Base-by-base conservation (phyloP, 2,329 filamentous ascomycete genomes). In the Lasiodiplodia theobromae region DNA sequence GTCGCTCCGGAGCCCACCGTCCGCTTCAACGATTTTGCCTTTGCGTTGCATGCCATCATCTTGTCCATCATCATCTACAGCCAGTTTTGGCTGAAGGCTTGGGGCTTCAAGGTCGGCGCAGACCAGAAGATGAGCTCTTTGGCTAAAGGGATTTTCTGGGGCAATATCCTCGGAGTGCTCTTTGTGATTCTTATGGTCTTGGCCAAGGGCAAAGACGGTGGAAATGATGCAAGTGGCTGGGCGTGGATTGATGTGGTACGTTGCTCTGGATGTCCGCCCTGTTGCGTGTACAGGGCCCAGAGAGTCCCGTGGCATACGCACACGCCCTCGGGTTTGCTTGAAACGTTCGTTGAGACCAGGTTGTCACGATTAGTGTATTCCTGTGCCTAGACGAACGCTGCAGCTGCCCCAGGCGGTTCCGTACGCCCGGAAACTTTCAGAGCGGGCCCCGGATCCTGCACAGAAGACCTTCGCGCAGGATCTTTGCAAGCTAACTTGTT, bases 1-100 rank as follows among this genome's bases (percentile, higher is more conserved):
- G 80, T 86, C 56, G 89, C 90, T 4, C 89, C 92, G 8, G 87
- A 91, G 53, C 93, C 95, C 3, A 96, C 94, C 0, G 94, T 97
- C 37, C 89, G 91, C 67, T 88, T 93, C 81, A 98, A 98, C 81
- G 96, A 99, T 81, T 86, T 98, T 69, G 88, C 89, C 16, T 98
- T 98, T 78, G 94, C 94, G 18, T 83, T 88, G 3, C 94, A 98
- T 81, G 95, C 92, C 40, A 84, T 93, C 18, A 71, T 94, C 11
- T 82, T 97, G 71, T 93, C 90, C 73, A 74, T 87, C 53, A 77
- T 97, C 67, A 88, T 89, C n/a, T 90, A 91, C 70, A 92, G 89
- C 60, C 95, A 97, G 79, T 91, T 96, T 74, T 88, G 86, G 73
- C 87, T 89, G 2, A 73, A 76, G 2, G 79, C 93, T 12, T 98